Conservation (phyloP, 176 grass and related monocot genomes). For the Rhynchospora pubera region DNA sequence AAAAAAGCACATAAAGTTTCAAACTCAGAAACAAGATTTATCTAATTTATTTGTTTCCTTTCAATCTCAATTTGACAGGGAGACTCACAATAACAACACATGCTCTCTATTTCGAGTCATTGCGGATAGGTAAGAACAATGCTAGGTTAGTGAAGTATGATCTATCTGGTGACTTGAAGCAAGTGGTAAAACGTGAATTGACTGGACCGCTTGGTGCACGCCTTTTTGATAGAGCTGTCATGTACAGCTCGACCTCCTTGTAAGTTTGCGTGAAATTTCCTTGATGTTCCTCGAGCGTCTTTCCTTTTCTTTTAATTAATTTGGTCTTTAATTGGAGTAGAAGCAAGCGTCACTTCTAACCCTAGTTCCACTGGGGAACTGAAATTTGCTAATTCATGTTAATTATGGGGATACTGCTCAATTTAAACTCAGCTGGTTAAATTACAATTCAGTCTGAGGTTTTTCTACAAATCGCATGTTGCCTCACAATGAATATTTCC, state of each 20-base stretch:
- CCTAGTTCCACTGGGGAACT: background rate
- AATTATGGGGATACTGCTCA: background rate
- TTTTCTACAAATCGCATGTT: conserved; percentile 16
- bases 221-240: conserved; percentile 80
- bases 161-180: conserved; percentile 53
- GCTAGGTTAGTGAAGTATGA: conserved; percentile 54
- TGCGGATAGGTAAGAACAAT: conserved; percentile 55
- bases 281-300: background rate
- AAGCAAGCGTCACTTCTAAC: background rate
- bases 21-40: background rate
- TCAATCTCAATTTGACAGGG: conserved; percentile 46
- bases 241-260: conserved; percentile 76
- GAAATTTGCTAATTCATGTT: background rate
- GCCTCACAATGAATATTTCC: background rate
- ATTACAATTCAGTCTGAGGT: background rate
- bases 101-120: conserved; percentile 88
- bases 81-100: conserved; percentile 80
- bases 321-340: background rate
- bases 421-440: background rate
- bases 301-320: background rate
- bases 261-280: conserved; percentile 39
- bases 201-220: conserved; percentile 73
- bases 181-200: conserved; percentile 73
- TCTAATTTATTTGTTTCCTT: conserved; percentile 13
- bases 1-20: background rate